phyloP scores from a whole-genome alignment of 176 grass and related monocot genomes.

The Alopecurus myosuroides region DNA sequence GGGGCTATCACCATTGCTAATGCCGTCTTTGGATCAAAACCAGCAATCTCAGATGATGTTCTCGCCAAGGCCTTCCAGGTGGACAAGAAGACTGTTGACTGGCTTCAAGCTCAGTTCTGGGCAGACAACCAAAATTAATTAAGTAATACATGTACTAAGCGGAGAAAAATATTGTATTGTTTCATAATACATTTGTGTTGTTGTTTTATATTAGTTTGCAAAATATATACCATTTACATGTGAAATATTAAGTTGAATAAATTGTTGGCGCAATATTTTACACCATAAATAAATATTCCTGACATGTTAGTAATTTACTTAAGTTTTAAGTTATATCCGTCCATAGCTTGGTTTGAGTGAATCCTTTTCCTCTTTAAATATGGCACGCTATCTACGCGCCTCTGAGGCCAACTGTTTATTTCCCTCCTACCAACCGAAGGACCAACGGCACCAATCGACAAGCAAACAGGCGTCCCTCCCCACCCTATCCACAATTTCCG shows the following conservation, averaged over 20 bases:
- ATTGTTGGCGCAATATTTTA: not conserved
- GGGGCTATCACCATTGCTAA: not conserved
- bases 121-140: not conserved
- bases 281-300: not conserved
- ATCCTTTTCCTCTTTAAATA: too few relatives aligned
- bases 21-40: not conserved
- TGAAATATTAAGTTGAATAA: not conserved
- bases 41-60: not conserved
- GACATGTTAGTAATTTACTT: not conserved
- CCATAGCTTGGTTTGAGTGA: too few relatives aligned
- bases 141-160: not conserved
- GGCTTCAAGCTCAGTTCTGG: not conserved
- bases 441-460: too few relatives aligned
- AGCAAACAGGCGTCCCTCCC: too few relatives aligned
- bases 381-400: too few relatives aligned
- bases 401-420: too few relatives aligned
- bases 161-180: not conserved
- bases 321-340: too few relatives aligned
- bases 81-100: too few relatives aligned
- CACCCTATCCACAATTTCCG: too few relatives aligned
- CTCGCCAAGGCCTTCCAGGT: not conserved
- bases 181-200: not conserved
- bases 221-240: not conserved
- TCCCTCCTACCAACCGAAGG: too few relatives aligned
- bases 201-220: not conserved